Base-by-base conservation (phyloP, 2,329 filamentous ascomycete species). In the Cyphellophora attinorum region DNA sequence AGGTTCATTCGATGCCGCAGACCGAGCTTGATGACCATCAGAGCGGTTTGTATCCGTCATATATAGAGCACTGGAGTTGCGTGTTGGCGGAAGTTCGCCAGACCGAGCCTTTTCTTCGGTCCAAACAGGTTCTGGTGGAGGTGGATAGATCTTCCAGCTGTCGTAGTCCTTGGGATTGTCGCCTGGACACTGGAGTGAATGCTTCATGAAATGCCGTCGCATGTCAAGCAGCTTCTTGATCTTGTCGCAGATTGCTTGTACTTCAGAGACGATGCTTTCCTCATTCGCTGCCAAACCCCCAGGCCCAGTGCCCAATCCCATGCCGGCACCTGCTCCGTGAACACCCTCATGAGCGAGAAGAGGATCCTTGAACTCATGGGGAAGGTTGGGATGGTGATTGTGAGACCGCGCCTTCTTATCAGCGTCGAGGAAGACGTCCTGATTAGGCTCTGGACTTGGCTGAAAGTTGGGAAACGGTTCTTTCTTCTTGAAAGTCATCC, bases 51-150 rank as follows among this genome's bases (percentile, higher is more conserved):
- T 19, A 12, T 31, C 29, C 2, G 15, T 8, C 29, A 31, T 31
- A 12, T 31, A 31, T 19, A 31, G 18, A 5, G 15, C 14, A 12
- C 29, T 31, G 12, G 29, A 31, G 12, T 17, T 31, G 4, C 29
- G 14, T 12, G 16, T 12, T 19, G 16, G 16, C 8, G 14, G 17
- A 48, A 18, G 15, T 18, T 31, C 14, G 21, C n/a, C n/a, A n/a
- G n/a, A 50, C 19, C 59, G 59, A 38, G 66, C 62, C 38, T 68
- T 69, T 21, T 70, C 72, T 41, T 76, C 76, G 39, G 79, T 72
- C 89, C 91, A 96, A 2, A 85, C 84, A 11, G 91, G 91, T 51
- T 93, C 84, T 5, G 89, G 91, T 4, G 88, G 88, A 11, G 84
- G 77, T 6, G 91, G 91, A 51, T 96, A 96, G 29, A 98, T 85